Conservation (phyloP, 495 filamentous ascomycete species). For the Tuber brumale region DNA sequence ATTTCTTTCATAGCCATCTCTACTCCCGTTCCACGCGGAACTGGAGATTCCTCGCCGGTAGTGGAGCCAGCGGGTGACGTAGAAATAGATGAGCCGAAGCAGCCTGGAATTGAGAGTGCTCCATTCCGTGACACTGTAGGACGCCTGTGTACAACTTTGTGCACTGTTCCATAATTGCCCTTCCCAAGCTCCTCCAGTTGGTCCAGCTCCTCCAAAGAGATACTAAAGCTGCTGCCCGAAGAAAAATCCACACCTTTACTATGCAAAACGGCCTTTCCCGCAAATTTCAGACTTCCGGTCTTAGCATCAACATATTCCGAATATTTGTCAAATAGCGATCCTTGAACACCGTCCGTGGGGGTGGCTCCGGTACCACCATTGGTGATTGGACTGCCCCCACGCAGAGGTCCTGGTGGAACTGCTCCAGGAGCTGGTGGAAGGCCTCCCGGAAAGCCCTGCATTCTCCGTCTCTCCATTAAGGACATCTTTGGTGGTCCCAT, state of each 20-base stretch:
- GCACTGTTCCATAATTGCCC: constrained; percentile 97
- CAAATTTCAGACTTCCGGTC: constrained; percentile 84
- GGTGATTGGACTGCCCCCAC: constrained; percentile 7
- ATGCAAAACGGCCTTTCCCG: constrained; percentile 83
- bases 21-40: constrained; percentile 54
- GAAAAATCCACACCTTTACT: constrained; percentile 87
- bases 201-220: constrained; percentile 93
- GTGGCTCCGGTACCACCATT: constrained; percentile 17
- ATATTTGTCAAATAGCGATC: constrained; percentile 81
- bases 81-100: constrained; percentile 23
- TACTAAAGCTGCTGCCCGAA: constrained; percentile 79
- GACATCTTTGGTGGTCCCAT: constrained; percentile 47
- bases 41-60: constrained; percentile 16
- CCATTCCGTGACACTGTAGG: constrained; percentile 28
- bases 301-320: constrained; percentile 86
- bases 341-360: constrained; percentile 41
- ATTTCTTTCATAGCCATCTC: constrained; percentile 99
- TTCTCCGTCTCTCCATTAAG: constrained; percentile 43
- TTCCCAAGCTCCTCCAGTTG: constrained; percentile 93
- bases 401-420: constrained; percentile 9
- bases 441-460: constrained; percentile 26
- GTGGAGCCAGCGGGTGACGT: constrained; percentile 21
- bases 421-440: constrained; percentile 16
- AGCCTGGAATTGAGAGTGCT: constrained; percentile 24
- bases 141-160: constrained; percentile 72